Conservation (phyloP, 2,329 filamentous ascomycete species). For the Phyllosticta paracitricarpa region DNA sequence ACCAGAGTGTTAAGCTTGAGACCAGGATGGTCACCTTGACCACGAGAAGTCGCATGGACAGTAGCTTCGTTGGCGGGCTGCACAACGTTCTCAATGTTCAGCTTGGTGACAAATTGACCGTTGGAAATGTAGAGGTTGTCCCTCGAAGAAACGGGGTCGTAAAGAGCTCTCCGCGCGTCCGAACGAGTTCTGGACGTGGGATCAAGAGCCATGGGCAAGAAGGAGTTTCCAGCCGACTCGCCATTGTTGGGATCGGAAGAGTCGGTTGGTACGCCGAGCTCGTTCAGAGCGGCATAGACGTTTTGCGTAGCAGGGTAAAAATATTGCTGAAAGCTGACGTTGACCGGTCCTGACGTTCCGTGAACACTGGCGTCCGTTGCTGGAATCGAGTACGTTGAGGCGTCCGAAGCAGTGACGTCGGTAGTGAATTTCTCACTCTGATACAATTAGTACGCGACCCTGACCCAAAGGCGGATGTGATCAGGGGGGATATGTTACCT, state of each 20-base stretch:
- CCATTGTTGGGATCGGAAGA: neutral
- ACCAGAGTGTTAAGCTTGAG: neutral
- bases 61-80: constrained; percentile 1
- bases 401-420: constrained; percentile 13
- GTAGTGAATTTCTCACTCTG: constrained; percentile 18
- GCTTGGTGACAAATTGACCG: neutral
- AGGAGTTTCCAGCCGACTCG: neutral
- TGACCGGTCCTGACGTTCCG: constrained; percentile 17
- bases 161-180: constrained; percentile 22
- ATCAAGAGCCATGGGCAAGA: constrained; percentile 20
- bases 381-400: constrained; percentile 17
- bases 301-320: constrained; percentile 14
- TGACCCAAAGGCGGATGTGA: neutral
- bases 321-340: constrained; percentile 18
- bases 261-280: neutral
- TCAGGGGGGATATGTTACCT: constrained; percentile 11
- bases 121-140: constrained; percentile 14
- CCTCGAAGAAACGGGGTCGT: constrained; percentile 19
- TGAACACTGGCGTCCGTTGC: constrained; percentile 17
- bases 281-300: constrained; percentile 14
- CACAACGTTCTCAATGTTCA: neutral
- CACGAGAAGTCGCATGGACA: neutral
- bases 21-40: neutral
- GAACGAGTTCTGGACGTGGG: constrained; percentile 17
- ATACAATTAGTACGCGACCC: neutral